These are phyloP conservation scores for Gnaphalium uliginosum DNA, from an alignment of 129 eudicot genomes.

Conservation along the genomic window DNA sequence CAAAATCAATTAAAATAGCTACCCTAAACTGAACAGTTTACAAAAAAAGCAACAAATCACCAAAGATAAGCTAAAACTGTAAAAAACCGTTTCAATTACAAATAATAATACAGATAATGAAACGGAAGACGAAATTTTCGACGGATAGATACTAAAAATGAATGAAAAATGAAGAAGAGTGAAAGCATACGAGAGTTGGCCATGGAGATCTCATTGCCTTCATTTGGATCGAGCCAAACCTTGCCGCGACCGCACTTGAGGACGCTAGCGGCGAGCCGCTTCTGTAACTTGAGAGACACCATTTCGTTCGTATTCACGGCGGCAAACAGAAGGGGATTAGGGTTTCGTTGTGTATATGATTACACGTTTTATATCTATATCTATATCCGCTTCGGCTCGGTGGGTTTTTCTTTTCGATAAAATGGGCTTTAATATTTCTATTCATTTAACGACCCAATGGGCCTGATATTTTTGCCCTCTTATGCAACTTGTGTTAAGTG, in stretches of 20 bases:
- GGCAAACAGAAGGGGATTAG: constrained; percentile 20
- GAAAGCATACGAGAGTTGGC: constrained; percentile 45
- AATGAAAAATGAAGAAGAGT: not conserved
- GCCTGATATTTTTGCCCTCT: not conserved
- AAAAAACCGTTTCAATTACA: not conserved
- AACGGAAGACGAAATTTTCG: not conserved
- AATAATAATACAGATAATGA: not conserved
- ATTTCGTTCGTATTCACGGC: constrained; percentile 26
- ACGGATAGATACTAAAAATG: not conserved
- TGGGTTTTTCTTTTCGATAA: not conserved
- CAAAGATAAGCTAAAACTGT: not conserved
- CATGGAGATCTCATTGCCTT: constrained; percentile 61
- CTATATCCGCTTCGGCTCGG: not conserved
- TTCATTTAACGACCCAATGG: constrained; percentile 11
- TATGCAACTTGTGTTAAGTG: not conserved
- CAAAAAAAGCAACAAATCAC: not conserved
- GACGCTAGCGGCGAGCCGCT: constrained; percentile 58
- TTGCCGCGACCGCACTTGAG: constrained; percentile 63
- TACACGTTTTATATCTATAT: not conserved
- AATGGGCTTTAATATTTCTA: constrained; percentile 2
- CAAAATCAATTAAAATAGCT: not conserved
- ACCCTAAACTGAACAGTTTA: not conserved
- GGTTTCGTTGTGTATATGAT: constrained; percentile 25
- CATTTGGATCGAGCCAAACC: constrained; percentile 63
- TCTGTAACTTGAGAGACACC: constrained; percentile 62